Evolutionary conservation across 2,329 filamentous ascomycete genomes (phyloP), one percentile per base, ranked within the genome.

Genomic region (Botryotinia globosa): DNA sequence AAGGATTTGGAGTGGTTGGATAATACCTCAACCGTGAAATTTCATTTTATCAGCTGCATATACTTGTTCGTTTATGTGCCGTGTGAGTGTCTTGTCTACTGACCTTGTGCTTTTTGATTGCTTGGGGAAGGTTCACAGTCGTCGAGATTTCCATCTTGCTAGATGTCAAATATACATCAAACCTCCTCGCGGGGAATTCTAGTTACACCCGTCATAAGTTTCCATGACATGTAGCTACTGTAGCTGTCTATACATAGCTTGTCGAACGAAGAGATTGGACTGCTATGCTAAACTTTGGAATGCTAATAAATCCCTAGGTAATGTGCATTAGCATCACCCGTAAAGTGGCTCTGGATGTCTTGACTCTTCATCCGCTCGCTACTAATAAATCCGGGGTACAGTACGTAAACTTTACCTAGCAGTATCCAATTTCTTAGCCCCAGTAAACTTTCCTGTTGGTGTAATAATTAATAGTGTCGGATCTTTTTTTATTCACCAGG

Each of bases 1-100:
- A 51, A 66, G 44, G 45, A 51, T 51, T 51, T 37, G 12, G 63
- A 51, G 22, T 66, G 63, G 63, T 51, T 54, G 64, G 64, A 54
- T 67, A 67, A 67, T 54, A n/a, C 51, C 25, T 51, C 39, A 71
- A 71, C 68, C 68, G 65, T 71, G 69, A 65, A 63, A 71, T 39
- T n/a, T 54, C n/a, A 71, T 20, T 71, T 71, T 51, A 65, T 71
- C 69, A 56, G 69, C 69, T 71, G 69, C 44, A 63, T 51, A 9
- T 39, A 20, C 54, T 58, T 69, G 48, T 58, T 56, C 34, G 32
- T 68, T 56, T 10, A 25, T 32, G 48, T 69, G 66, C 67, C 54
- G 54, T 61, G 67, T 45, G 29, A 16, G 29, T 42, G 45, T 56
- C 59, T 64, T 32, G 29, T 22, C 25, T 9, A 39, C 18, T 14